Evolutionary conservation across 306 rosid species (phyloP).

Genomic region (Sicyos edulis): DNA sequence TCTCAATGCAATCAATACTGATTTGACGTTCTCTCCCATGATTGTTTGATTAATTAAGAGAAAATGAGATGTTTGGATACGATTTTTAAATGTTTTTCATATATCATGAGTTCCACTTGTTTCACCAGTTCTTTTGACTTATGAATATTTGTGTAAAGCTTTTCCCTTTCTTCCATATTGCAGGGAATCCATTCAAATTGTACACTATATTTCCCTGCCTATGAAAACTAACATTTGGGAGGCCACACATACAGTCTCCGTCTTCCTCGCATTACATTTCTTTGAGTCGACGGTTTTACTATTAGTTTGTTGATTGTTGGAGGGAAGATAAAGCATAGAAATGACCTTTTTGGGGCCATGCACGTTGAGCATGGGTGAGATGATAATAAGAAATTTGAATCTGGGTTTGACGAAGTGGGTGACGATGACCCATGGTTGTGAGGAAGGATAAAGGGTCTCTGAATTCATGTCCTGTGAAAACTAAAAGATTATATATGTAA

Average conservation of each 20-base stretch:
- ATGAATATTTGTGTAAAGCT: not conserved
- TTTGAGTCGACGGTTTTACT: not conserved
- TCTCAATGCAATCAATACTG: constrained; percentile 1
- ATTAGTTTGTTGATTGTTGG: not conserved
- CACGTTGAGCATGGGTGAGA: not conserved
- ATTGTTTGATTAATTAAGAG: constrained; percentile 7
- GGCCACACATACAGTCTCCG: constrained; percentile 2
- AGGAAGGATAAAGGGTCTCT: not conserved
- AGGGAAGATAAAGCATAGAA: not conserved
- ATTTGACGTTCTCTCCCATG: not conserved
- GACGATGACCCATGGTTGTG: not conserved
- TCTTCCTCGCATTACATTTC: not conserved
- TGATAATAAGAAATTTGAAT: not conserved
- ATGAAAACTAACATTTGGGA: constrained; percentile 1
- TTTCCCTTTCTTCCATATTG: constrained; percentile 5
- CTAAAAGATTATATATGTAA: not conserved
- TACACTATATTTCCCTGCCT: constrained; percentile 6
- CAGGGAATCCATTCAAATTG: constrained; percentile 12
- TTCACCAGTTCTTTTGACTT: constrained; percentile 7
- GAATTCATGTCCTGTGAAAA: constrained; percentile 9
- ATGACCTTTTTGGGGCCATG: not conserved
- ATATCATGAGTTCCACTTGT: constrained; percentile 4
- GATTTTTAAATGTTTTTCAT: not conserved
- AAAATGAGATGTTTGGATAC: not conserved
- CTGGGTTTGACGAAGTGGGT: constrained; percentile 8